Evolutionary conservation across 148 eudicot species (phyloP).

Genomic region (Arctostaphylos glauca): DNA sequence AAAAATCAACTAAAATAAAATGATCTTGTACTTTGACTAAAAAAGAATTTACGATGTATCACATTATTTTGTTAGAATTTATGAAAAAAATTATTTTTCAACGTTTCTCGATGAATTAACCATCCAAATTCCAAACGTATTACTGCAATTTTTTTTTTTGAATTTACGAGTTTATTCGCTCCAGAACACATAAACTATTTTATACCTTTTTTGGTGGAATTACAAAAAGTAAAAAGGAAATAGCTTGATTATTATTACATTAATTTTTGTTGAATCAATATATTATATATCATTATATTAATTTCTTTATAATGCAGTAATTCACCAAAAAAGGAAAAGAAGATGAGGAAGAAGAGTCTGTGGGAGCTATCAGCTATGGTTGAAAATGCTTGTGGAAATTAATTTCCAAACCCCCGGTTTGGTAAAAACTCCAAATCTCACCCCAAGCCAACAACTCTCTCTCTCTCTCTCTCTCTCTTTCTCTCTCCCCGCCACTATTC

Average conservation of each 20-base stretch:
- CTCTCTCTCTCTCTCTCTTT: conserved; percentile 22
- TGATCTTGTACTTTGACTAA: too few species aligned
- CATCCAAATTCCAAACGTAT: too few species aligned
- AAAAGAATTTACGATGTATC: too few species aligned
- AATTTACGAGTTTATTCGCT: too few species aligned
- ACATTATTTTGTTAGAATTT: too few species aligned
- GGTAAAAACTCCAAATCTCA: conserved; percentile 20
- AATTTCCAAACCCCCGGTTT: neutral
- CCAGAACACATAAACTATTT: neutral
- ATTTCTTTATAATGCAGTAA: too few species aligned
- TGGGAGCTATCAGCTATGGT: neutral
- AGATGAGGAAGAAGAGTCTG: neutral
- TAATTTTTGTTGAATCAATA: too few species aligned
- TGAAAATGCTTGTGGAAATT: neutral
- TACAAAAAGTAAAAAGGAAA: neutral
- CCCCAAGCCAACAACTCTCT: conserved; percentile 12
- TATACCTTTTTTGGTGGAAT: neutral
- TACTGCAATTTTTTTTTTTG: too few species aligned
- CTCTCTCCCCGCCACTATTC: conserved; percentile 19
- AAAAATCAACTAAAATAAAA: too few species aligned
- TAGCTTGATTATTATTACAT: neutral
- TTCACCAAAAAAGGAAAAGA: neutral
- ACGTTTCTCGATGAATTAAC: too few species aligned
- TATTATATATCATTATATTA: too few species aligned
- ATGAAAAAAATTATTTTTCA: too few species aligned